These are phyloP conservation scores for Musa schizocarpa DNA, from an alignment of 176 grass and related monocot genomes.

Conservation along the genomic window DNA sequence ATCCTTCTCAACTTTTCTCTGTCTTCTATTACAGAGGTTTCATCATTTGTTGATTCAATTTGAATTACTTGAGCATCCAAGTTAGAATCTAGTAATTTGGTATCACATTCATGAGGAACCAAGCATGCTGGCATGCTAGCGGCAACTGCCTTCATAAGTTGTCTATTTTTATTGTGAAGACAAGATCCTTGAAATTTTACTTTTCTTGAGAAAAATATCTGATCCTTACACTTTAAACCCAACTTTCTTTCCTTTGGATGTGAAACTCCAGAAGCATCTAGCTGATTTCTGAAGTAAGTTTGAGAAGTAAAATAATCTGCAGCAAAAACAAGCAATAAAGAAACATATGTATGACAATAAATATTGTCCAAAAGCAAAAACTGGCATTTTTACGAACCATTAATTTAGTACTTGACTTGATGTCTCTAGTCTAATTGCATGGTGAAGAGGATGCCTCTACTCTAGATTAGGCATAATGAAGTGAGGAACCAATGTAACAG, in stretches of 20 bases:
- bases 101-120: constrained; percentile 1
- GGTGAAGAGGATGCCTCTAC: neutral
- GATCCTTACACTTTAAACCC: neutral
- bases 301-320: constrained; percentile 3
- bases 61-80: neutral
- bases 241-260: neutral
- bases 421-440: neutral
- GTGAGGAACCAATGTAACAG: neutral
- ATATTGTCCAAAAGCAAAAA: neutral
- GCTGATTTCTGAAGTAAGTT: neutral
- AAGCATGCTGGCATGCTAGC: neutral
- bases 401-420: neutral
- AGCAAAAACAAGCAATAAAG: neutral
- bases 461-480: neutral
- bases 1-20: constrained; percentile 61
- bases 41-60: constrained; percentile 8
- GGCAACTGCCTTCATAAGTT: constrained; percentile 4
- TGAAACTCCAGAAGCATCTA: neutral
- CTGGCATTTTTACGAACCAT: neutral
- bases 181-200: neutral
- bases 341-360: neutral
- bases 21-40: constrained; percentile 39
- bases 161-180: neutral
- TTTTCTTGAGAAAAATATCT: neutral
- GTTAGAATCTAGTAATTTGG: neutral